Base-by-base conservation (phyloP, 2,329 filamentous ascomycete genomes). In the Epichloe coenophiala region DNA sequence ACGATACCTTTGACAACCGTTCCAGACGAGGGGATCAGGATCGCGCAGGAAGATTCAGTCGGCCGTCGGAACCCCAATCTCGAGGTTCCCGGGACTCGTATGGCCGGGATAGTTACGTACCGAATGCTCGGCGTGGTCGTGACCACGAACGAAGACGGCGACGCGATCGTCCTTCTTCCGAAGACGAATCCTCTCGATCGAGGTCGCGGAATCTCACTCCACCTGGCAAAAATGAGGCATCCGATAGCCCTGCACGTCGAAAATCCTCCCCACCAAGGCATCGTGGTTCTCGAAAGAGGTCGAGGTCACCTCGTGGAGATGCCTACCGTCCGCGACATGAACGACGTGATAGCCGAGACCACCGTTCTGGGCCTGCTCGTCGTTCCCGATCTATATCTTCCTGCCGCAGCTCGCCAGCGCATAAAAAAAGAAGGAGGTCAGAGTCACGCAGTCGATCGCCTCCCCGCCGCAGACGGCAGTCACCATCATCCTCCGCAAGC, bases 81-180 rank as follows among this genome's bases (percentile, higher is more conserved):
- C 67, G 70, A 33, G 70, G 70, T 44, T 61, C 68, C 17, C 64
- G 73, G 54, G 69, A 73, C 17, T 63, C 66, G 11, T 73, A 69
- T 46, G 67, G 66, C 11, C 70, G 76, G 45, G 76, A 81, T 55
- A 72, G 72, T 53, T 77, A 81, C 53, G 68, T 77, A 37, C 77
- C 77, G 2, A 67, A 71, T 44, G 66, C 66, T n/a, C 63, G 63
- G 23, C 63, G 65, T 17, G 68, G 69, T 53, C 71, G 74, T 45
- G 70, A 69, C 21, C 70, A 70, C 27, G 36, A 45, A 5, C 39
- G 45, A 41, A 57, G 57, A 43, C 57, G 59, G 42, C 60, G 56
- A 27, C 60, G 59, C 44, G 55, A 52, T 27, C 62, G 58, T 5
- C 73, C 73, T 3, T 65, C 63, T 8, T 67, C 67, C 7, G 56